Conservation (phyloP, 2,329 filamentous ascomycete genomes). For the Colletotrichum gigasporum region DNA sequence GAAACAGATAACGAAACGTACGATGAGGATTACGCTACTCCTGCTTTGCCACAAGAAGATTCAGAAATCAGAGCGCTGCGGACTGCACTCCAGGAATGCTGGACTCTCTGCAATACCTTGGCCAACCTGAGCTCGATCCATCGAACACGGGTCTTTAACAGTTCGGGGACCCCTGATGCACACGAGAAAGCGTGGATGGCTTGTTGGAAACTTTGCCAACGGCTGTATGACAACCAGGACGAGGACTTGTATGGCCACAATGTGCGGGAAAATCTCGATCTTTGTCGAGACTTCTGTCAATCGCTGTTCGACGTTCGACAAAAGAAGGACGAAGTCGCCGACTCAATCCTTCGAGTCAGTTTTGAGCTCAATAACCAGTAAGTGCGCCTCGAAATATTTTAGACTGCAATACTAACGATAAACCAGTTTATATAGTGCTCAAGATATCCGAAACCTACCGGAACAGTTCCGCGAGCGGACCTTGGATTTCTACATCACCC, state of each 20-base stretch:
- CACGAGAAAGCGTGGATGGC: slow-evolving; percentile 93
- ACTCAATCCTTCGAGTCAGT: slow-evolving; percentile 90
- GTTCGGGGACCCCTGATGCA: slow-evolving; percentile 76
- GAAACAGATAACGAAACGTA: slow-evolving; percentile 66
- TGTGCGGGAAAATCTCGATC: slow-evolving; percentile 79
- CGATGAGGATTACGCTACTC: slow-evolving; percentile 57
- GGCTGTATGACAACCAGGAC: slow-evolving; percentile 83
- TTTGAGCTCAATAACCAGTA: slow-evolving; percentile 95
- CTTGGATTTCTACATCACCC: slow-evolving; percentile 91
- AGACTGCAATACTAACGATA: background rate
- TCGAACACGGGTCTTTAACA: slow-evolving; percentile 80
- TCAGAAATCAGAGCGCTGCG: slow-evolving; percentile 75
- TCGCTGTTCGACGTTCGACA: slow-evolving; percentile 87
- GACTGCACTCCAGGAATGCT: slow-evolving; percentile 85
- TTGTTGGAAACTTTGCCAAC: slow-evolving; percentile 93
- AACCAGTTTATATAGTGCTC: slow-evolving; percentile 82
- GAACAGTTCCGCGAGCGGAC: slow-evolving; percentile 90
- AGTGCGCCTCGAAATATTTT: slow-evolving; percentile 36
- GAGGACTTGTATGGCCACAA: slow-evolving; percentile 73
- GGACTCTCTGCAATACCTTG: slow-evolving; percentile 92
- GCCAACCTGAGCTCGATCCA: slow-evolving; percentile 87
- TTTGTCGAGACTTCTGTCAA: slow-evolving; percentile 93
- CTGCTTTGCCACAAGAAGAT: slow-evolving; percentile 55
- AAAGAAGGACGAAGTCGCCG: slow-evolving; percentile 79
- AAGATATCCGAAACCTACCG: slow-evolving; percentile 80